These are phyloP conservation scores for Aspergillus candidus DNA, from an alignment of 2,329 filamentous ascomycete species.

Conservation along the genomic window DNA sequence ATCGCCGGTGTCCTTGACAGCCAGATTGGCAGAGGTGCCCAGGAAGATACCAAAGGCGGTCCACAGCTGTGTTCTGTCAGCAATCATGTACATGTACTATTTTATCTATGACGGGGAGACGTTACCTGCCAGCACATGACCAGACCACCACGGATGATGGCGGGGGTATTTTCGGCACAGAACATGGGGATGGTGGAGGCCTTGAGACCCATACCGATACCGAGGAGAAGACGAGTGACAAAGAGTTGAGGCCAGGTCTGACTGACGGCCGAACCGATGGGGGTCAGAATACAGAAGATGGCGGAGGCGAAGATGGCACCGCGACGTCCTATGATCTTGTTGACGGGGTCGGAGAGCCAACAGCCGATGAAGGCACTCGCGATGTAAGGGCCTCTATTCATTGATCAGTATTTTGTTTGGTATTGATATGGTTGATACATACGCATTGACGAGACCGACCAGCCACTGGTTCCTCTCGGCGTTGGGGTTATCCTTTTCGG, in stretches of 20 bases:
- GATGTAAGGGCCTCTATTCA: conserved; percentile 45
- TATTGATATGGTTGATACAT: conserved; percentile 41
- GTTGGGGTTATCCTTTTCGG: conserved; percentile 32
- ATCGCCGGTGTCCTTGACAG: conserved; percentile 53
- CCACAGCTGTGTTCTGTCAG: conserved; percentile 28
- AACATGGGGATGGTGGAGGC: conserved; percentile 52
- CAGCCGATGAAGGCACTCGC: conserved; percentile 52
- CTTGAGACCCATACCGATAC: conserved; percentile 58
- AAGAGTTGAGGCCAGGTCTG: conserved; percentile 57
- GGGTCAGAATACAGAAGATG: conserved; percentile 60
- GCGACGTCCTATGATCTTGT: conserved; percentile 53
- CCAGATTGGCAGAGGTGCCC: conserved; percentile 60
- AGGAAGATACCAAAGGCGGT: conserved; percentile 61
- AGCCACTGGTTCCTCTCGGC: conserved; percentile 50
- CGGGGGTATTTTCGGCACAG: conserved; percentile 52
- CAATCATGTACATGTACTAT: too few relatives aligned
- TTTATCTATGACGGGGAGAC: too few relatives aligned
- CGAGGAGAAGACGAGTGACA: conserved; percentile 52
- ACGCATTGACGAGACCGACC: conserved; percentile 60
- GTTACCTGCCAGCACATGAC: conserved; percentile 49
- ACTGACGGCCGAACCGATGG: conserved; percentile 59
- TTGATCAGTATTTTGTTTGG: too few relatives aligned
- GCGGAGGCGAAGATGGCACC: conserved; percentile 60
- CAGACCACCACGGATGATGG: conserved; percentile 50
- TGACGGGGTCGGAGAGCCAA: conserved; percentile 62